These are phyloP conservation scores for Apophysomyces variabilis DNA, from an alignment of 371 early-diverging fungal species.

Conservation along the genomic window DNA sequence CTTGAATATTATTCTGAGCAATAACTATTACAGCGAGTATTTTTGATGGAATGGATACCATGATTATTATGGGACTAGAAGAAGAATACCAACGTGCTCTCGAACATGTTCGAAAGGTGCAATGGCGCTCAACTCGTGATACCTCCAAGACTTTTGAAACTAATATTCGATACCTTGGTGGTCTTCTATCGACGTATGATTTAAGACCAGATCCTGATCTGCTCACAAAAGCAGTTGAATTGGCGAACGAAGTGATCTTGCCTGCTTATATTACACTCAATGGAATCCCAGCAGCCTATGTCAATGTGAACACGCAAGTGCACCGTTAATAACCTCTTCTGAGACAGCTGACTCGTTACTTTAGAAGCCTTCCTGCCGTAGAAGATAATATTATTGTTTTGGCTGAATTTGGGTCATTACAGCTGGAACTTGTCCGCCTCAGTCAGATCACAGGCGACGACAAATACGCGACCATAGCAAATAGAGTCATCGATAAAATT, in stretches of 20 bases:
- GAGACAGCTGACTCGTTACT: conserved; percentile 19
- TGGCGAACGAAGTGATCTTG: conserved; percentile 45
- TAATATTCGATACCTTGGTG: conserved; percentile 77
- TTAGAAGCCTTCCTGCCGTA: conserved; percentile 18
- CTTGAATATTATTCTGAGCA: not conserved
- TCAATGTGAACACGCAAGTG: conserved; percentile 55
- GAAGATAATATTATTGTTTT: conserved; percentile 53
- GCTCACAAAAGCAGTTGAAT: conserved; percentile 44
- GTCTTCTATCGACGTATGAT: conserved; percentile 66
- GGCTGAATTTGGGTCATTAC: conserved; percentile 88
- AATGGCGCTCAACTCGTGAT: conserved; percentile 28
- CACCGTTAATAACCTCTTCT: not conserved
- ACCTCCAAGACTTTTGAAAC: conserved; percentile 72
- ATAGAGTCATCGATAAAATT: conserved; percentile 64
- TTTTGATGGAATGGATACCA: conserved; percentile 87
- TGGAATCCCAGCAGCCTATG: conserved; percentile 77
- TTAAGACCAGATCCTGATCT: conserved; percentile 61
- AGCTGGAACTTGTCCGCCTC: conserved; percentile 87
- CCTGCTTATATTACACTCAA: conserved; percentile 59
- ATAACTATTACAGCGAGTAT: conserved; percentile 56
- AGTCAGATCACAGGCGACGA: conserved; percentile 75
- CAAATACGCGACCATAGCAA: conserved; percentile 67
- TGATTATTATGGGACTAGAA: conserved; percentile 79
- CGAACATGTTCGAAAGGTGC: conserved; percentile 57
- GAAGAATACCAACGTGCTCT: conserved; percentile 73